Evolutionary conservation across 257 asterid species (phyloP), one percentile per base, ranked within the genome.

Genomic region (Fraxinus americana): DNA sequence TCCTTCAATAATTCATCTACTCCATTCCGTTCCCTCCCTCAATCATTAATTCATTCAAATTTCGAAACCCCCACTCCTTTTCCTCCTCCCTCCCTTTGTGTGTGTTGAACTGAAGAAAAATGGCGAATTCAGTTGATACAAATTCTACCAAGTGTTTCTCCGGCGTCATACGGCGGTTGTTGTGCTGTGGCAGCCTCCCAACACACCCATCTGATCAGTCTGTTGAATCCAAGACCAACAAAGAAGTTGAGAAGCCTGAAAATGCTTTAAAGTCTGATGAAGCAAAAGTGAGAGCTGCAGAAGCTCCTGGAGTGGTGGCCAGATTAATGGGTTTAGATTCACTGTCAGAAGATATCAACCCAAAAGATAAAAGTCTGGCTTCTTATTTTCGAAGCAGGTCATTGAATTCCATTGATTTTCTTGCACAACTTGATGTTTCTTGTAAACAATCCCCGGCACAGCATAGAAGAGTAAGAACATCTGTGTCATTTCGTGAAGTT

Each of bases 251-350:
- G 45, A 73, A 23, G 59, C 35, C 41, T 10, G 57, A 70, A 23
- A 76, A 43, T 27, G 32, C 23, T 27, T 72, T 54, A 32, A 69
- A 69, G 19, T 36, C 69, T 10, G 80, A n/a, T 54, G 43, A 25
- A 71, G 12, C 25, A 17, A 71, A 7, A 48, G 36, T 14, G 65
- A 78, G 41, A 71, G 63, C 30, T 43, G 16, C 84, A 35, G 68
- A 70, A 6, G 30, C 70, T 5, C 92, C 92, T 16, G 91, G 96
- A 63, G 77, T 90, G 5, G 96, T 90, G 61, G 96, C 96, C 11
- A 86, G 83, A 39, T 70, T 90, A 67, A 90, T 90, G 96, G 93
- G 96, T 13, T 63, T 90, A 72, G 96, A 90, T 2, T 84, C 93
- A 1, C 76, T 90, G 35, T 92, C 96, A 11, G 13, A 13, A 45